A percentile compares a stretch with the other conserved stretches of the same genome.
phyloP scores from a whole-genome alignment of 768 basidiomycete genomes.

The Panellus pusillus region DNA sequence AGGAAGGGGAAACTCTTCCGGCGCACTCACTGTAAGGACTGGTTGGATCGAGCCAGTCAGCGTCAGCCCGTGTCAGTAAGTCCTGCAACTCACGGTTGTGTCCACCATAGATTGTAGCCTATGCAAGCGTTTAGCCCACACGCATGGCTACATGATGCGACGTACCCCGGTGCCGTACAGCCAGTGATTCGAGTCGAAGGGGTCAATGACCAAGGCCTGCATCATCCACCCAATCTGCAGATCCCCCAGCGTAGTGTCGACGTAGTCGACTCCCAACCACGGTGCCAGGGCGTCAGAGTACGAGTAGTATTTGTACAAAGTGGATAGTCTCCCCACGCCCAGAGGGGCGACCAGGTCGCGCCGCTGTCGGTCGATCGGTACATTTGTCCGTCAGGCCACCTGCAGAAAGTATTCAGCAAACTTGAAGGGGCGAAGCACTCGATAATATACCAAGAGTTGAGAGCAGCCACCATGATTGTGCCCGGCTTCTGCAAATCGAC shows the following conservation, averaged over 20 bases:
- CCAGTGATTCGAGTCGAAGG: slow-evolving; percentile 70
- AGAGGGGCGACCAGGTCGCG: slow-evolving; percentile 56
- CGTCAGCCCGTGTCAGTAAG: no score
- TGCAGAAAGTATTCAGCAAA: not conserved
- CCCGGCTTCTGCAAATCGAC: slow-evolving; percentile 62
- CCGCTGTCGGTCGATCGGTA: slow-evolving; percentile 62
- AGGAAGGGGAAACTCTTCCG: no score
- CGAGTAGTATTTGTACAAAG: slow-evolving; percentile 49
- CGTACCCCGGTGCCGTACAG: slow-evolving; percentile 61
- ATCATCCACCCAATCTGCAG: slow-evolving; percentile 73
- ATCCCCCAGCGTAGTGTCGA: slow-evolving; percentile 42
- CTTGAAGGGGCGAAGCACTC: no score
- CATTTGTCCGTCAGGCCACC: slow-evolving; percentile 65
- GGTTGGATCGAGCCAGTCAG: no score
- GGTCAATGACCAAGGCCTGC: slow-evolving; percentile 63
- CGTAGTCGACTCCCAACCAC: slow-evolving; percentile 55
- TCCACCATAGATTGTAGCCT: slow-evolving; percentile 57
- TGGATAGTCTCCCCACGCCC: slow-evolving; percentile 52
- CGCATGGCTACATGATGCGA: not conserved
- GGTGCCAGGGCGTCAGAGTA: slow-evolving; percentile 58
- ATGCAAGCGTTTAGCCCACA: not conserved
- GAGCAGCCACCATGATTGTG: slow-evolving; percentile 66
- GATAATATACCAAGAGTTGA: slow-evolving; percentile 48
- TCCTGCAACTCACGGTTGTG: slow-evolving; percentile 27
- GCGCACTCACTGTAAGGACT: no score